Base-by-base conservation (phyloP, 495 filamentous ascomycete genomes). In the Evansstolkia leycettana region DNA sequence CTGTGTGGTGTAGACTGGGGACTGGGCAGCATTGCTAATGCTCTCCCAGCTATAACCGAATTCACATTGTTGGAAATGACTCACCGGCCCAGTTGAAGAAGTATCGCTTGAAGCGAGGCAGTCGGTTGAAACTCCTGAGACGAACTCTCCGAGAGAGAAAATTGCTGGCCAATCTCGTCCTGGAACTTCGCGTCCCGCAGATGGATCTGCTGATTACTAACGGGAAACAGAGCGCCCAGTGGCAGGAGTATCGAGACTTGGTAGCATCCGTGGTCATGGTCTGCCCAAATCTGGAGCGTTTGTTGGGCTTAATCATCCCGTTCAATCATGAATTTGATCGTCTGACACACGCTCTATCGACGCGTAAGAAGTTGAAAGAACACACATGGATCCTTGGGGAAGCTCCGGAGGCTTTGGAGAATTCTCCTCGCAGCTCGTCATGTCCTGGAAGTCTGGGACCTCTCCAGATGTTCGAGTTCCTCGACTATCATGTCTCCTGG, bases 251-350 rank as follows among this genome's bases (percentile, higher is more conserved):
- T 41, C 69, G 81, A 19, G 75, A 88, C 43, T 39, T 82, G 23
- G 65, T 88, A 3, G 82, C 84, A 4, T 85, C 83, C 5, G 58
- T 95, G 17, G 73, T 94, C 18, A 87, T 87, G 78, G 74, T 78
- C 4, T 94, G 86, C 50, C 84, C 84, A 7, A 89, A 90, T 49
- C 58, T 95, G 26, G 84, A 93, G 49, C 65, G 71, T 28, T 57
- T 93, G 12, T 54, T 76, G 23, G 85, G 86, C 2, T 73, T 78
- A 42, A 75, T 81, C 47, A 70, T 78, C 6, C 62, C 72, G 6
- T 86, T 85, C 48, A 66, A 75, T 32, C 79, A 84, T 48, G 66
- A 75, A 28, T 86, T 81, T 42, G 78, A 82, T 47, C 78, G 82
- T 26, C 52, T 87, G 7, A 78, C 80, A 13, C 75, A 89, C 47